Evolutionary conservation across 148 eudicot species (phyloP).

Genomic region (Fagopyrum esculentum): DNA sequence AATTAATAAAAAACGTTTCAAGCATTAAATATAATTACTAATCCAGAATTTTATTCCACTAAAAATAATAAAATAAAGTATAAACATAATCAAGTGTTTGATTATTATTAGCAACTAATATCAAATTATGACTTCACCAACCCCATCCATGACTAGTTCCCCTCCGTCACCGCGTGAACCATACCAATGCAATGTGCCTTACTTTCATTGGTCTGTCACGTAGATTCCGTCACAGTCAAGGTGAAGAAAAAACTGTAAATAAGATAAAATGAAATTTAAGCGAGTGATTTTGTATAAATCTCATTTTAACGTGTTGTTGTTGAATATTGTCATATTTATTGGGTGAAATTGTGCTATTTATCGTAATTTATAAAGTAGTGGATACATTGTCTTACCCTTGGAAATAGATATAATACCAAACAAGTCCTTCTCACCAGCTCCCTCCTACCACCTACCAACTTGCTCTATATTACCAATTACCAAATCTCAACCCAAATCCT

Average conservation of each 20-base stretch:
- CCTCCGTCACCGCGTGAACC: not conserved
- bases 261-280: no score
- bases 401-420: not conserved
- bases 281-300: no score
- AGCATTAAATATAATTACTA: not conserved
- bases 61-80: not conserved
- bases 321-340: no score
- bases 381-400: constrained; percentile 3
- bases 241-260: not conserved
- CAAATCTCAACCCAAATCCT: constrained; percentile 10
- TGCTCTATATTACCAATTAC: constrained; percentile 13
- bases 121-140: constrained; percentile 1
- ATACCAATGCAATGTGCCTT: not conserved
- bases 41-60: not conserved
- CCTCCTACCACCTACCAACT: constrained; percentile 19
- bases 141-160: constrained; percentile 5
- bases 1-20: not conserved
- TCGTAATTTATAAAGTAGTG: not conserved
- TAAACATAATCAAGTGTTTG: not conserved
- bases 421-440: constrained; percentile 20
- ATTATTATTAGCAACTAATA: not conserved
- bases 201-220: not conserved
- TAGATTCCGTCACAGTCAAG: not conserved
- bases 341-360: no score
- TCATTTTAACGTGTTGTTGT: no score